Base-by-base conservation (phyloP, 768 basidiomycete species). In the Leccinum aurantiacum region DNA sequence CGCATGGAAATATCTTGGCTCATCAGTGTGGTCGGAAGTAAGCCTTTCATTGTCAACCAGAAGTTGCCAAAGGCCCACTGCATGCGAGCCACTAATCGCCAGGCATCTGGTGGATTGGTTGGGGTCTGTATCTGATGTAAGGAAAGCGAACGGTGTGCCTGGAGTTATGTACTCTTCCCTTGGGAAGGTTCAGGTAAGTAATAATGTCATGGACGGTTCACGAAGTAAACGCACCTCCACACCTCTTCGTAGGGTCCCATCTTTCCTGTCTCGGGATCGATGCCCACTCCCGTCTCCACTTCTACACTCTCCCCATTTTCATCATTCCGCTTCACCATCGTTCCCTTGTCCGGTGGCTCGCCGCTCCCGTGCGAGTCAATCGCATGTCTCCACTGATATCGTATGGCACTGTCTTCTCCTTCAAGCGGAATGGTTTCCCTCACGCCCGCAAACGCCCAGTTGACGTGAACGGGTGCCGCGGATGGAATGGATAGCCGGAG, bases 221-320 rank as follows among this genome's bases (percentile, higher is more conserved):
- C 10, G 19, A 38, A 27, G 17, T 33, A 47, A 48, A 33, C 63
- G 49, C 54, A 71, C 69, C 51, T 59, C 63, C 65, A 67, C 15
- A 64, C 54, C 17, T 71, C 69, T 56, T 69, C 62, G 44, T 65
- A 71, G 17, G 53, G 33, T 10, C 54, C 60, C 17, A 59, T 37
- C 41, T 55, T 46, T 9, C 68, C 68, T 19, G 63, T 65, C 35
- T 61, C 35, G 0, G 62, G 70, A 44, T 60, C 58, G 4, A 61
- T 1, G 33, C 63, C 60, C 15, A 61, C 29, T 27, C 61, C 65
- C 15, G 47, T 62, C 46, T 71, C 63, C 10, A 71, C 58, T 10
- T 62, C 59, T 3, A 59, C 19, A 15, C 54, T 58, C 37, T 64
- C 62, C 27, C 56, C 63, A 35, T 57, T 47, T 13, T 59, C 29